phyloP scores from a whole-genome alignment of 805 yeast genomes.

The Candida corydali region DNA sequence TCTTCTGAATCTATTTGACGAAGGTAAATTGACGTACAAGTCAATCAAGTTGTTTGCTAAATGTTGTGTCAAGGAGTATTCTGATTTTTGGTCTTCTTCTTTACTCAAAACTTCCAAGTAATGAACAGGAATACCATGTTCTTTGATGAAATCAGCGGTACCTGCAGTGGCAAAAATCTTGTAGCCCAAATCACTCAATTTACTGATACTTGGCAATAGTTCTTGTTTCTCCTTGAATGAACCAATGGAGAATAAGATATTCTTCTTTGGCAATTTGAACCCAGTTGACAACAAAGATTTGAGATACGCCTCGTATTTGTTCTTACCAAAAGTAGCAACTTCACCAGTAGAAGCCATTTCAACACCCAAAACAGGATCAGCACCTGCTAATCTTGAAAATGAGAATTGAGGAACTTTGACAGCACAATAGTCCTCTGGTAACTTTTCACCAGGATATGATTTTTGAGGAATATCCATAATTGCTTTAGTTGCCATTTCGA shows the following conservation, averaged over 20 bases:
- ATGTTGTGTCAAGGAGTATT: conserved; percentile 93
- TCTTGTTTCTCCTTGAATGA: conserved; percentile 95
- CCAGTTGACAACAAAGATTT: conserved; percentile 95
- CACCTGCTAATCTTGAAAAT: conserved; percentile 96
- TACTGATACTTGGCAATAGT: conserved; percentile 80
- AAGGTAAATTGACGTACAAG: conserved; percentile 93
- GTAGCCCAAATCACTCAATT: conserved; percentile 78
- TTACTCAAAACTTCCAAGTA: conserved; percentile 83
- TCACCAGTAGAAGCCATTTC: conserved; percentile 99
- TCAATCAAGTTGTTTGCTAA: conserved; percentile 96
- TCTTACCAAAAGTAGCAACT: conserved; percentile 92
- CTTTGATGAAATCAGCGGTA: conserved; percentile 96
- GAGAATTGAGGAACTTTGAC: conserved; percentile 95
- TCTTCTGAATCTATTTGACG: conserved; percentile 95
- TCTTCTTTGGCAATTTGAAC: conserved; percentile 90
- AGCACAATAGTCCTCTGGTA: conserved; percentile 87
- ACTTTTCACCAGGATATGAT: conserved; percentile 84
- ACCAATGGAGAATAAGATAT: conserved; percentile 90
- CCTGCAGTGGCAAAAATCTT: conserved; percentile 97
- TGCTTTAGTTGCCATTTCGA: conserved; percentile 96
- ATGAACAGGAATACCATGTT: conserved; percentile 90
- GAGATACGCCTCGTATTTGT: conserved; percentile 95
- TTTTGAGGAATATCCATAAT: conserved; percentile 82
- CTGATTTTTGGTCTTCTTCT: conserved; percentile 77
- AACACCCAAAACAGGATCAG: conserved; percentile 97